Evolutionary conservation across 1,284 basidiomycete species (phyloP), one percentile per base, ranked within the genome.

Genomic region (Pseudozyma thailandica): DNA sequence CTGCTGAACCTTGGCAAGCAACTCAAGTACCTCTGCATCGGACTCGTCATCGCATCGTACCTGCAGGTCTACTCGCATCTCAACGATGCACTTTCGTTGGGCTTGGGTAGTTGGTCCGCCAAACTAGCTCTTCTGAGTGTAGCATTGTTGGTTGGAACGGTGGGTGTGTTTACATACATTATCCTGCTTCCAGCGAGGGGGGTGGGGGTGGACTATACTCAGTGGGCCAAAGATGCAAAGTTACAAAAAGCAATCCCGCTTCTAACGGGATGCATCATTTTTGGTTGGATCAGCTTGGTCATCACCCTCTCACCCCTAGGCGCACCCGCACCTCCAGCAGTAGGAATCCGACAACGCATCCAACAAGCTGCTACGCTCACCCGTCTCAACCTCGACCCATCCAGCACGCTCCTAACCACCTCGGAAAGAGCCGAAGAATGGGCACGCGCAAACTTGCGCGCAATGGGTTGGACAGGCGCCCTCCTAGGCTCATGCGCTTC

Each of bases 1-100:
- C 27, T 66, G 5, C 31, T 58, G 33, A 76, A 76, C 46, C 49
- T 74, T 12, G 44, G 47, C 56, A 76, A 76, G 43, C 74, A 76
- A 43, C 45, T 69, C 51, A 76, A 76, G 47, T 74, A 69, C 43
- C 50, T 74, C 30, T 39, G 42, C 16, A 60, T 65, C 37, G 71
- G 74, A 16, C 35, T 53, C 1, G 27, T 49, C 20, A 33, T 63
- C 9, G 35, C 49, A 1, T 43, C 44, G 18, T 76, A 74, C 48
- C 70, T 76, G 15, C 64, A 76, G 25, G 72, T 76, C 2, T 35
- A 35, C 16, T 27, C 44, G 4, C 71, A 66, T 25, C 45, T 74
- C 6, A 6, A 26, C 7, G 61, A 74, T 46, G 61, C 61, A 6
- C 25, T 71, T 9, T 37, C 41, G 1, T 31, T 68, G 5, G 60